phyloP scores from a whole-genome alignment of 2,329 filamentous ascomycete genomes.

The Alternaria brassicae region DNA sequence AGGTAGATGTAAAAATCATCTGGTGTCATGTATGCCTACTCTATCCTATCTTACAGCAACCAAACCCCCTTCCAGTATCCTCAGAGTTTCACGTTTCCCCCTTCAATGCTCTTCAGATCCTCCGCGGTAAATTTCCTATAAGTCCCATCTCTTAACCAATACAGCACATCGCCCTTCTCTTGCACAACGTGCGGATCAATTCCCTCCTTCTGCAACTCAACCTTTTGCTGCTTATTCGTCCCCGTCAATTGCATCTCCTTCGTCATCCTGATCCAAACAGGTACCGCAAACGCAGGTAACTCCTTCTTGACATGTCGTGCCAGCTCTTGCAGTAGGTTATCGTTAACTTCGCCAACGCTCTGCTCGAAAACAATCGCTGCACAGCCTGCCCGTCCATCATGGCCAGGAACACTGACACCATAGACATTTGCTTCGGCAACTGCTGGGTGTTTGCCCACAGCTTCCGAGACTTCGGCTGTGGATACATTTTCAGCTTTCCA shows the following conservation, averaged over 20 bases:
- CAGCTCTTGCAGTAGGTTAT: conserved; percentile 27
- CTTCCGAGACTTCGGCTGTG: conserved; percentile 54
- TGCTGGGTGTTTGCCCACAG: conserved; percentile 48
- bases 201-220: conserved; percentile 51
- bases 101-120: conserved; percentile 37
- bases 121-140: conserved; percentile 38
- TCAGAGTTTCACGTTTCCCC: conserved; percentile 41
- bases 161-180: conserved; percentile 48
- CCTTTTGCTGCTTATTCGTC: conserved; percentile 58
- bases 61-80: neutral
- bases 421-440: conserved; percentile 56
- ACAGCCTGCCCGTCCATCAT: conserved; percentile 56
- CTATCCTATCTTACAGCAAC: neutral
- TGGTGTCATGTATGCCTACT: conserved; percentile 3
- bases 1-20: neutral
- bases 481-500: conserved; percentile 57
- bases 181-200: conserved; percentile 52
- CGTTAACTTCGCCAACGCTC: neutral
- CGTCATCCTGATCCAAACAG: conserved; percentile 53
- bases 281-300: conserved; percentile 55
- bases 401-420: conserved; percentile 53
- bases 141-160: conserved; percentile 48
- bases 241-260: conserved; percentile 53
- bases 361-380: conserved; percentile 50
- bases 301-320: conserved; percentile 48